Base-by-base conservation (phyloP, 2,329 filamentous ascomycete genomes). In the Colletotrichum abscissum region DNA sequence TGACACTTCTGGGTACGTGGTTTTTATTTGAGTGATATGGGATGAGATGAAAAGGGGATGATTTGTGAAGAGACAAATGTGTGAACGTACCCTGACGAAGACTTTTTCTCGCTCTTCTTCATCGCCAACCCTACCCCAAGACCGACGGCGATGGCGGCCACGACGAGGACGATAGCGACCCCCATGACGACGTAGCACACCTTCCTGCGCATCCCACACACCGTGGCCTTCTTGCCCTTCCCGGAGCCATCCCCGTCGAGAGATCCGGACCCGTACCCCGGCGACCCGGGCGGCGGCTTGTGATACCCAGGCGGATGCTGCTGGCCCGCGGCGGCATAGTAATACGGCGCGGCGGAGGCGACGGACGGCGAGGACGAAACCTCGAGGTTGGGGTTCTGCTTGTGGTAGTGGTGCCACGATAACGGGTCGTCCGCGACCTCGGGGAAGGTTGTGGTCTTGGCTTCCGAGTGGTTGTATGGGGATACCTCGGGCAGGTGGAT, bases 111-210 rank as follows among this genome's bases (percentile, higher is more conserved):
- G 22, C 42, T 24, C 22, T 33, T 57, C 52, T 58, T 38, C 33
- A 77, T 68, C 5, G 77, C 77, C 57, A 78, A 62, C 8, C 77
- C 77, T 9, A 74, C 76, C 11, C 74, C 77, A 14, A 78, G 68
- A 35, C 77, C 77, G 54, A 78, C 72, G 19, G 75, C 77, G 28
- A 78, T 73, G 38, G 73, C 76, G 1, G 75, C 73, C 30, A 78
- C 56, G 35, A 66, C 63, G n/a, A 78, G 59, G 35, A 77, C 46
- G 5, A 73, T 35, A 6, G 74, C 75, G 22, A 74, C 69, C n/a
- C 63, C 71, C 33, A 77, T 72, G 54, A 76, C 64, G 46, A 78
- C 56, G 65, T 77, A 77, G 69, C 76, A 77, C 5, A 74, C 60
- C 63, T 68, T 72, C 26, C 76, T 74, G 30, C 69, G 70, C 58